A percentile compares a stretch with the other conserved stretches of the same genome.
Evolutionary conservation across 2,329 filamentous ascomycete genomes (phyloP).

Genomic region (Aspergillus fischeri): DNA sequence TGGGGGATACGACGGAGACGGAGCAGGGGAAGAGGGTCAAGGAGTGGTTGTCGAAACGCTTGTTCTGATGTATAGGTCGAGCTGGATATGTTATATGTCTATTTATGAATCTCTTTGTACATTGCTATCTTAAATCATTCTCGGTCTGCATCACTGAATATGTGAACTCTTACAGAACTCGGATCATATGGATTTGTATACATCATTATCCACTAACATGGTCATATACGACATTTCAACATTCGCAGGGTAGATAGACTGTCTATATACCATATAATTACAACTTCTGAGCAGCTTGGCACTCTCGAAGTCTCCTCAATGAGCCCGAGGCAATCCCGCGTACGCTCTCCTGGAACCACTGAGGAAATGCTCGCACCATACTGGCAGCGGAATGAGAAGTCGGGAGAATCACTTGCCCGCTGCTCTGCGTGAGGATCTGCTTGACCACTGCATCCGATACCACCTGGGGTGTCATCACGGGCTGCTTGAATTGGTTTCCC

Average conservation of each 20-base stretch:
- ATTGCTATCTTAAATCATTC: too few species aligned
- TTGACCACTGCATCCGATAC: slow-evolving; percentile 48
- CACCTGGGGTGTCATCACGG: slow-evolving; percentile 32
- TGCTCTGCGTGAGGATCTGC: slow-evolving; percentile 48
- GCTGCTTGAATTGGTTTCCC: slow-evolving; percentile 29
- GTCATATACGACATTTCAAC: neutral
- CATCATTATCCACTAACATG: neutral
- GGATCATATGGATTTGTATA: too few species aligned
- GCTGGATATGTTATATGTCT: neutral
- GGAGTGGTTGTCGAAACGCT: slow-evolving; percentile 27
- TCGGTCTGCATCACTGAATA: too few species aligned
- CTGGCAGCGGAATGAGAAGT: slow-evolving; percentile 25
- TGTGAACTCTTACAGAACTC: too few species aligned
- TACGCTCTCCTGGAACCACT: slow-evolving; percentile 45
- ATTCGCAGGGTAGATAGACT: too few species aligned
- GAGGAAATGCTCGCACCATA: slow-evolving; percentile 33
- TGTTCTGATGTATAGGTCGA: slow-evolving; percentile 11
- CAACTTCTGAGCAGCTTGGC: slow-evolving; percentile 4
- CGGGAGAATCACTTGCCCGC: slow-evolving; percentile 49
- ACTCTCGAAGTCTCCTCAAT: slow-evolving; percentile 21
- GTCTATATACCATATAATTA: neutral
- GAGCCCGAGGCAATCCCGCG: slow-evolving; percentile 25
- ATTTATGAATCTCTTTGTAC: neutral
- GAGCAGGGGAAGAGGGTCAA: slow-evolving; percentile 39
- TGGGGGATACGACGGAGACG: slow-evolving; percentile 34